phyloP scores from a whole-genome alignment of 176 grass and related monocot genomes.

The Guadua angustifolia region DNA sequence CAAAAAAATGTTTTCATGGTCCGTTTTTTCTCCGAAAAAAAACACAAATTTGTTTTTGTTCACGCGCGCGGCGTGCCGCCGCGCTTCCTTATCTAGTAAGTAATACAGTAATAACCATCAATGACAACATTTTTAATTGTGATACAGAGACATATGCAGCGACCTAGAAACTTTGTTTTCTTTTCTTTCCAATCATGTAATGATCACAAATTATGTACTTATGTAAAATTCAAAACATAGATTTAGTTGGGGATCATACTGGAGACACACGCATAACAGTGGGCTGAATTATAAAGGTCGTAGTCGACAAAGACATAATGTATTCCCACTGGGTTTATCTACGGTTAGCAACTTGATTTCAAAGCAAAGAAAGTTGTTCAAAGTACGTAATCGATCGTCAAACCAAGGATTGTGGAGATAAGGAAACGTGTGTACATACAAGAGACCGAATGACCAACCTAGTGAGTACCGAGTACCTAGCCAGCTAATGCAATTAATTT shows the following conservation, averaged over 20 bases:
- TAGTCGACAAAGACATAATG: neutral
- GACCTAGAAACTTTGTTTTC: neutral
- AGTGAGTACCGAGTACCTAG: neutral
- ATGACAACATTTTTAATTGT: neutral
- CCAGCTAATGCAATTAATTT: conserved; percentile 26
- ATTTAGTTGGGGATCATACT: neutral
- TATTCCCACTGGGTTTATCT: neutral
- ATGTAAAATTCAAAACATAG: neutral
- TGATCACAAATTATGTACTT: neutral
- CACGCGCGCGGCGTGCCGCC: too few relatives aligned
- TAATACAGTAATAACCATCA: neutral
- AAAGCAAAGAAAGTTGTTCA: conserved; percentile 27
- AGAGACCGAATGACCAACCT: conserved; percentile 16
- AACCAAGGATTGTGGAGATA: conserved; percentile 11
- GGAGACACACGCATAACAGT: neutral
- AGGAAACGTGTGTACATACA: conserved; percentile 30
- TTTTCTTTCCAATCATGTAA: neutral
- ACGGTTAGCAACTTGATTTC: conserved; percentile 11
- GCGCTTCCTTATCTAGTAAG: neutral
- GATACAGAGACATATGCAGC: neutral
- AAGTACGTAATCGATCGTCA: neutral
- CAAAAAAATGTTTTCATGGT: too few relatives aligned
- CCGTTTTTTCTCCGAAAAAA: too few relatives aligned
- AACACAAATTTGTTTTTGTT: too few relatives aligned
- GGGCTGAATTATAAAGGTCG: neutral